These are phyloP conservation scores for Hyaloscypha hepaticicola DNA, from an alignment of 495 filamentous ascomycete species.

Conservation along the genomic window DNA sequence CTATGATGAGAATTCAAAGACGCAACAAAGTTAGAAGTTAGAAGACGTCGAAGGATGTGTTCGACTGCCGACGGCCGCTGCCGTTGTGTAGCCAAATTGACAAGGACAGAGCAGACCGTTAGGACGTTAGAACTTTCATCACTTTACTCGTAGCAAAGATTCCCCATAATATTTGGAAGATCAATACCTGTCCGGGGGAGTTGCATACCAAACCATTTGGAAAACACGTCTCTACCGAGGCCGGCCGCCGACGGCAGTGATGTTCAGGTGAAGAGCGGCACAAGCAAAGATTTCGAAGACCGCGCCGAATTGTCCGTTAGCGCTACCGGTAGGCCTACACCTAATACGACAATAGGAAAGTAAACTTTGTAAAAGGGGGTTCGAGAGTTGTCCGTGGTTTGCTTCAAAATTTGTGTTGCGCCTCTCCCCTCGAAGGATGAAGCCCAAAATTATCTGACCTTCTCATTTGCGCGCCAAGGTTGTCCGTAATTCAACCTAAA, in stretches of 20 bases:
- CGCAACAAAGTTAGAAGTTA: not conserved
- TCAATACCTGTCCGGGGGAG: not conserved
- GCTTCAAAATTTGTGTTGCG: not conserved
- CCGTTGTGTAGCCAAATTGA: not conserved
- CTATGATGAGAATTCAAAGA: too few species aligned
- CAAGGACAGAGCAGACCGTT: not conserved
- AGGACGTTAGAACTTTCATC: not conserved
- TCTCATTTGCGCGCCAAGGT: not conserved
- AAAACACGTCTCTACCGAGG: not conserved
- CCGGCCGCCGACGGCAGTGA: not conserved
- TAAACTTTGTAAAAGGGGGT: not conserved
- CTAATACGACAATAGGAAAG: too few species aligned
- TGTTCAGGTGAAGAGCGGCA: not conserved
- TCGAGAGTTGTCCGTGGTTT: not conserved
- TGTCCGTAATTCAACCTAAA: not conserved
- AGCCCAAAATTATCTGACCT: not conserved
- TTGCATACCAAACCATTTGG: not conserved
- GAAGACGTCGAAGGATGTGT: not conserved
- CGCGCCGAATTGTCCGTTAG: not conserved
- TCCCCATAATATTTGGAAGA: not conserved
- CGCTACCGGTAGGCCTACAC: too few species aligned
- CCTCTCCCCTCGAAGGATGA: not conserved
- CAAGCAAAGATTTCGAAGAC: not conserved
- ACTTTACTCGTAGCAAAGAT: not conserved
- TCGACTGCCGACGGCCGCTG: not conserved